A percentile compares a stretch with the other conserved stretches of the same genome.
Conservation (phyloP, 495 filamentous ascomycete genomes). For the Pseudevernia furfuracea region DNA sequence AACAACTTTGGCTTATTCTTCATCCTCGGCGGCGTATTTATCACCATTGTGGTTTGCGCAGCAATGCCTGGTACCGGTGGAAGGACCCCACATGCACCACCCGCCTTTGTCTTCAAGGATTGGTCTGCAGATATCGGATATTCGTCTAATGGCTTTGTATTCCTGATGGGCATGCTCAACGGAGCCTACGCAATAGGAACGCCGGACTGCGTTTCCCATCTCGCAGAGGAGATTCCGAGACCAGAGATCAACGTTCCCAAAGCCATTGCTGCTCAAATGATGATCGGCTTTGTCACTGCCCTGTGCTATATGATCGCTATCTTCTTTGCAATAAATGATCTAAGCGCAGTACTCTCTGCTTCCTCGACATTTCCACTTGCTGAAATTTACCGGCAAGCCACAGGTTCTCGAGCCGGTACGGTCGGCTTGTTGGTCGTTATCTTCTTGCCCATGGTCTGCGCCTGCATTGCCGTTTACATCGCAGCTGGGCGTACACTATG, state of each 20-base stretch:
- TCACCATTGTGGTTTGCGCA: slow-evolving; percentile 67
- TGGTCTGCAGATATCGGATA: slow-evolving; percentile 63
- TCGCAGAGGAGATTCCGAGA: slow-evolving; percentile 73
- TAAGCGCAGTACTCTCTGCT: slow-evolving; percentile 31
- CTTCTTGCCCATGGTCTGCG: slow-evolving; percentile 49
- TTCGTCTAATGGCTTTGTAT: slow-evolving; percentile 61
- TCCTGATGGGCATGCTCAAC: slow-evolving; percentile 73
- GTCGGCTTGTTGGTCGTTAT: slow-evolving; percentile 54
- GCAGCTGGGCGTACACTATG: slow-evolving; percentile 71
- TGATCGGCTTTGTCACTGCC: slow-evolving; percentile 43
- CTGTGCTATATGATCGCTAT: slow-evolving; percentile 45
- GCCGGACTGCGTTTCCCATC: slow-evolving; percentile 64
- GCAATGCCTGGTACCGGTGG: slow-evolving; percentile 56
- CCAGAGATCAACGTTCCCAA: slow-evolving; percentile 44
- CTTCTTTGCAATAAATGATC: slow-evolving; percentile 43
- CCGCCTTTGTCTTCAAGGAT: slow-evolving; percentile 54
- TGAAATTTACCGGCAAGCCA: slow-evolving; percentile 72
- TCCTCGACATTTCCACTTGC: slow-evolving; percentile 62
- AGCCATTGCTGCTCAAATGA: slow-evolving; percentile 44
- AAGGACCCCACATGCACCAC: slow-evolving; percentile 40
- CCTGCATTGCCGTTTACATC: slow-evolving; percentile 50
- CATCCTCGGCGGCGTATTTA: slow-evolving; percentile 57
- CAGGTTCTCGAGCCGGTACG: slow-evolving; percentile 53
- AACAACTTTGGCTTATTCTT: slow-evolving; percentile 61
- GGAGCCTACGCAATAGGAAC: slow-evolving; percentile 79